Evolutionary conservation across 2,329 filamentous ascomycete genomes (phyloP), one percentile per base, ranked within the genome.

Genomic region (Paracoccidioides brasiliensis): DNA sequence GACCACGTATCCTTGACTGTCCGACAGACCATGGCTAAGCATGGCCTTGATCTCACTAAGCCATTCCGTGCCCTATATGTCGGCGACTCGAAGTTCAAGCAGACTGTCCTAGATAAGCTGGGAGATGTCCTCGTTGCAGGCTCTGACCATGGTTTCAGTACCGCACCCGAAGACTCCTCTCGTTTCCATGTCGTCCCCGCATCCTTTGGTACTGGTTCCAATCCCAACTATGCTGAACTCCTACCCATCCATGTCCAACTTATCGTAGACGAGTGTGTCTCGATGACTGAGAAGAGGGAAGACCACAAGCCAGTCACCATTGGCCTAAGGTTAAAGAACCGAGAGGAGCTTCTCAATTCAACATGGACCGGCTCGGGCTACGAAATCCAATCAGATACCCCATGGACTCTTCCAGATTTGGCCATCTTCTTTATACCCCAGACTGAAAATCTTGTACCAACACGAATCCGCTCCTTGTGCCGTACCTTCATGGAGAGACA

Each of bases 101-200:
- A 70, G 43, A 69, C 68, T 40, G 67, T 76, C 49, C 66, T 76
- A 12, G 70, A 74, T 59, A 77, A 77, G 58, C 70, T 77, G 15
- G 74, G 73, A 8, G 73, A 75, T 59, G 72, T 74, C 9, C 59
- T 77, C 32, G 73, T 74, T 5, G 71, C 73, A 15, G 71, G 70
- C 57, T 67, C 69, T 22, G 62, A 60, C 30, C 61, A 64, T 52
- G 64, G 64, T 41, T 66, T 64, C 8, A 66, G 65, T 53, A 64
- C 67, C 59, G 45, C n/a, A 12, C 71, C 67, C 22, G 62, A 67
- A 22, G 69, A 73, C 53, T 71, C 72, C 14, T 73, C 73, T 40
- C 69, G 72, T 45, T 77, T 74, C 59, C 74, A 75, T 62, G 70
- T 77, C 55, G 70, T 77, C 40, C 74, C 74, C 9, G 73, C 74